These are phyloP conservation scores for Calonectria naviculata DNA, from an alignment of 2,329 filamentous ascomycete genomes.

Conservation along the genomic window DNA sequence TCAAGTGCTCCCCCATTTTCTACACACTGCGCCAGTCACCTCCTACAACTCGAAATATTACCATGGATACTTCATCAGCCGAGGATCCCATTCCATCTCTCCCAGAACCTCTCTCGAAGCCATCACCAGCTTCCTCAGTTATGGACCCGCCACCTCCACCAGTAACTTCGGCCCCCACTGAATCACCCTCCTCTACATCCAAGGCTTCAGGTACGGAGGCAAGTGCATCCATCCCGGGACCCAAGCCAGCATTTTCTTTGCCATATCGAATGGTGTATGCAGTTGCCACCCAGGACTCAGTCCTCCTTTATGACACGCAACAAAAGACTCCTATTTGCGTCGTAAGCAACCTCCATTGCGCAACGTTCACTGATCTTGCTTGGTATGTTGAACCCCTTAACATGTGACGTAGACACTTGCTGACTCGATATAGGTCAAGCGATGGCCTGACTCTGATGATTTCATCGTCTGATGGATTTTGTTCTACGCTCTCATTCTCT, in stretches of 20 bases:
- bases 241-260: slow-evolving; percentile 81
- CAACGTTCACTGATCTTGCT: slow-evolving; percentile 94
- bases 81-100: slow-evolving; percentile 87
- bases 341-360: slow-evolving; percentile 96
- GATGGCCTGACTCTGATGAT: slow-evolving; percentile 77
- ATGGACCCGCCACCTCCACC: slow-evolving; percentile 87
- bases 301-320: slow-evolving; percentile 96
- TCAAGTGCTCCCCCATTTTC: slow-evolving; percentile 91
- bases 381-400: slow-evolving; percentile 72
- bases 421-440: slow-evolving; percentile 54
- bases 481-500: slow-evolving; percentile 87
- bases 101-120: slow-evolving; percentile 81
- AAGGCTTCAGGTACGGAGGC: slow-evolving; percentile 60
- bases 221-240: slow-evolving; percentile 63
- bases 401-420: slow-evolving; percentile 36
- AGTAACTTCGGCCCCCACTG: slow-evolving; percentile 56
- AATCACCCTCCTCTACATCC: slow-evolving; percentile 61
- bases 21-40: slow-evolving; percentile 81
- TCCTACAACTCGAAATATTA: slow-evolving; percentile 85
- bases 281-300: slow-evolving; percentile 95
- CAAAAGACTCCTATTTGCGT: slow-evolving; percentile 93
- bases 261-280: slow-evolving; percentile 97
- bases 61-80: slow-evolving; percentile 89
- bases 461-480: slow-evolving; percentile 98
- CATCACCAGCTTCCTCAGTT: slow-evolving; percentile 66